Base-by-base conservation (phyloP, 1,139 yeast genomes). In the Yamadazyma dushanensis region DNA sequence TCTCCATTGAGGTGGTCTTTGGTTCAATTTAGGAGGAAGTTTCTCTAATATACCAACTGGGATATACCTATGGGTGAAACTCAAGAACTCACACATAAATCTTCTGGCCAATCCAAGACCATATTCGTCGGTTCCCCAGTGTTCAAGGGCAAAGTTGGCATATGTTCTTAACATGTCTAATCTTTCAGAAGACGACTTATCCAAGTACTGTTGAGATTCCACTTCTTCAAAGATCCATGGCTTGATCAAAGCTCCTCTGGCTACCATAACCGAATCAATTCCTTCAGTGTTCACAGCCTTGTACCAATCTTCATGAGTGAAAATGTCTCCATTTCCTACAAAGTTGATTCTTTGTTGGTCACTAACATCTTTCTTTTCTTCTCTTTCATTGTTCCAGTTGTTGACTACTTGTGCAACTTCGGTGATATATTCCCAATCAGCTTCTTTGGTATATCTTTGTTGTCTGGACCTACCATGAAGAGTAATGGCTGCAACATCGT, bases 161-260 rank as follows among this genome's bases (percentile, higher is more conserved):
- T 81, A 92, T 36, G 72, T 73, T 44, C 70, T 70, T 50, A 90
- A 62, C 37, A 83, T 78, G 21, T 82, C 95, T 40, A 92, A 73
- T 59, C 99, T 78, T 61, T 92, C 97, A 25, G 81, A 69, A n/a
- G 96, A 82, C 3, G 88, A 71, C 62, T 92, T 94, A 61, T 92
- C 99, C 46, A 92, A 63, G 56, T 89, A 83, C 59, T 92, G 97
- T 52, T 80, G 80, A 7, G 94, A 73, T 39, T 90, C 94, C 36
- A 94, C 79, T 63, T 92, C 99, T 65, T 94, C 97, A 53, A 92
- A 92, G 33, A 92, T 87, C 99, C 99, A 92, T 31, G 99, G 99
- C 62, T 94, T 92, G 58, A 94, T 90, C 47, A 92, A 76, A 1
- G 97, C 97, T 37, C 97, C 98, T 51, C 99, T 77, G 2, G 98